Percentiles rank a stretch among this genome's conserved stretches.
Evolutionary conservation across 176 grass and related monocot genomes (phyloP).

Genomic region (Carex kokanica): DNA sequence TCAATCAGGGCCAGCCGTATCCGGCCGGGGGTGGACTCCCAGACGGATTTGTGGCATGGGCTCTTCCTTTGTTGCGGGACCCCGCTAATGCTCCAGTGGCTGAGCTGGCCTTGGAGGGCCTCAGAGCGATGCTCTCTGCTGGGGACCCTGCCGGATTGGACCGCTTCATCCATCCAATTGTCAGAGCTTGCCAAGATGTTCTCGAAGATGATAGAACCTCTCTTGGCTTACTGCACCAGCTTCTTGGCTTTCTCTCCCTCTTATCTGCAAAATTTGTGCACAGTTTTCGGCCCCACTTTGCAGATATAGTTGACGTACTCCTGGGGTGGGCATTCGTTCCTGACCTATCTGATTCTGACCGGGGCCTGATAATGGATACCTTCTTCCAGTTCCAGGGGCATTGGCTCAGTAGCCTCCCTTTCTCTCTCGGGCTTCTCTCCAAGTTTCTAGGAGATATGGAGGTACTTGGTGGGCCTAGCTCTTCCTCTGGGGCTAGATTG

Average conservation of each 20-base stretch:
- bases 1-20: conserved; percentile 36
- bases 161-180: conserved; percentile 66
- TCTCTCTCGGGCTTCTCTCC: conserved; percentile 66
- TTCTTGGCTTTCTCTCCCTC: conserved; percentile 72
- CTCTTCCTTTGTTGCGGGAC: conserved; percentile 73
- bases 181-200: conserved; percentile 69
- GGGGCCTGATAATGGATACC: conserved; percentile 73
- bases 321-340: conserved; percentile 87
- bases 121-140: conserved; percentile 59
- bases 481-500: conserved; percentile 51
- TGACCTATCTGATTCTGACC: conserved; percentile 64
- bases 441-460: conserved; percentile 98
- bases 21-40: conserved; percentile 52
- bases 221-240: conserved; percentile 57
- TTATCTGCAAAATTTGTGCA: conserved; percentile 69
- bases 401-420: conserved; percentile 84
- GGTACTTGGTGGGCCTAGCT: conserved; percentile 53
- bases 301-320: conserved; percentile 82
- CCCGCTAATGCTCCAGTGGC: conserved; percentile 29
- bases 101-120: conserved; percentile 62
- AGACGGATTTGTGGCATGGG: conserved; percentile 81
- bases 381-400: conserved; percentile 89
- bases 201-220: conserved; percentile 91
- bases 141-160: conserved; percentile 56
- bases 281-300: conserved; percentile 80